These are phyloP conservation scores for Pleurotus tuoliensis DNA, from an alignment of 768 basidiomycete genomes.

Conservation along the genomic window DNA sequence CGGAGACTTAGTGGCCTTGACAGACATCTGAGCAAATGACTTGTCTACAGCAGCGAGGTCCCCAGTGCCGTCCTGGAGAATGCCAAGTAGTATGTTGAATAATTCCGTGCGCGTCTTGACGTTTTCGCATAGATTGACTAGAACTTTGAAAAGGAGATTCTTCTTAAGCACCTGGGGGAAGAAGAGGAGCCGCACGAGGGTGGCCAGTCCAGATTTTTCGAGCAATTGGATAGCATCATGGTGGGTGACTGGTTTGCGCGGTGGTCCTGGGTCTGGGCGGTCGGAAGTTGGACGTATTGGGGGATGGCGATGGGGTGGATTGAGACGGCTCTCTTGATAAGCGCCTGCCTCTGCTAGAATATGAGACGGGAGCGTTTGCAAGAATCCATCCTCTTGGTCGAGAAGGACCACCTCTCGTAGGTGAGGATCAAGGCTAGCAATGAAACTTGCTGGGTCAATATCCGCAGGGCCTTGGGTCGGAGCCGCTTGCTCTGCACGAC, in stretches of 20 bases:
- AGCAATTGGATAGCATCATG: conserved; percentile 93
- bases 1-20: conserved; percentile 50
- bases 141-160: conserved; percentile 79
- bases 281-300: conserved; percentile 18
- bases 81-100: conserved; percentile 90
- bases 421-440: conserved; percentile 86
- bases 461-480: conserved; percentile 51
- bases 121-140: conserved; percentile 96
- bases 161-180: conserved; percentile 92
- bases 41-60: conserved; percentile 91
- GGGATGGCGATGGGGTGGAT: conserved; percentile 23
- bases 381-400: conserved; percentile 84
- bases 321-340: conserved; percentile 50
- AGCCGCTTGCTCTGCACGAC: conserved; percentile 36
- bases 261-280: neutral
- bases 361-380: conserved; percentile 76
- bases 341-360: conserved; percentile 81
- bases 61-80: conserved; percentile 92
- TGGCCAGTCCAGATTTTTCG: conserved; percentile 85
- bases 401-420: conserved; percentile 88
- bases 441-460: conserved; percentile 87
- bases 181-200: conserved; percentile 89
- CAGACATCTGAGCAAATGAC: conserved; percentile 88
- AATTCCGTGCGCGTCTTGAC: conserved; percentile 85
- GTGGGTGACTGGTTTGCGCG: conserved; percentile 49